Base-by-base conservation (phyloP, 108 stramenopile species). In the Aurantiochytrium sp. region DNA sequence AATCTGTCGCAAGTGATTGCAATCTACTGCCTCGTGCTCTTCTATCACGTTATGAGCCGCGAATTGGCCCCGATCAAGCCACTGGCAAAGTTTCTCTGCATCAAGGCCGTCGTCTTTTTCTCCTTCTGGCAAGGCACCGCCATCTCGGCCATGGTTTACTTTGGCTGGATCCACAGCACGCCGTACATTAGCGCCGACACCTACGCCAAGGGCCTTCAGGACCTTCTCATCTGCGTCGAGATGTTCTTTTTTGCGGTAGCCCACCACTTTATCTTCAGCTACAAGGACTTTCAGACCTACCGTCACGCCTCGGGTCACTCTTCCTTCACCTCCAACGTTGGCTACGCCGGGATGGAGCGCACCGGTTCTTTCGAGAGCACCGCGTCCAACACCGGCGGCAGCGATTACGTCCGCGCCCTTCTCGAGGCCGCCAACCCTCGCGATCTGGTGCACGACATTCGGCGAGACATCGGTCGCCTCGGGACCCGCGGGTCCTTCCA, bases 71-170 rank as follows among this genome's bases (percentile, higher is more conserved):
- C 95, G 1, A 92, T 95, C 96, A 90, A 93, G 55, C 97, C 98
- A 3, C 88, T 97, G 22, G 96, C 96, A n/a, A 99, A 99, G 88
- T 99, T 99, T 87, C 81, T 97, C 0, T 96, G 96, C 85, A 93
- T 99, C 55, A 99, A 99, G 90, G 96, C 96, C 24, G 96, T 99
- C n/a, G 95, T 99, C 5, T 99, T 99, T 90, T 96, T 97, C 86
- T 96, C 97, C 1, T 99, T 96, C 95, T 98, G 97, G 98, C 98
- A 99, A 90, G 93, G 95, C 19, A 94, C 97, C 15, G 88, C 91
- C 27, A 96, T 99, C 65, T 93, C 94, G 32, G 95, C 95, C 37
- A 65, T 97, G 73, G 88, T 86, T 4, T 86, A 85, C 8, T 37
- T 37, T 37, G 86, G 65, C 0, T 19, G 15, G 30, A 68, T 87